A percentile compares a stretch with the other conserved stretches of the same genome.
Evolutionary conservation across 805 yeast genomes (phyloP).

Genomic region (Candida mattraensis): DNA sequence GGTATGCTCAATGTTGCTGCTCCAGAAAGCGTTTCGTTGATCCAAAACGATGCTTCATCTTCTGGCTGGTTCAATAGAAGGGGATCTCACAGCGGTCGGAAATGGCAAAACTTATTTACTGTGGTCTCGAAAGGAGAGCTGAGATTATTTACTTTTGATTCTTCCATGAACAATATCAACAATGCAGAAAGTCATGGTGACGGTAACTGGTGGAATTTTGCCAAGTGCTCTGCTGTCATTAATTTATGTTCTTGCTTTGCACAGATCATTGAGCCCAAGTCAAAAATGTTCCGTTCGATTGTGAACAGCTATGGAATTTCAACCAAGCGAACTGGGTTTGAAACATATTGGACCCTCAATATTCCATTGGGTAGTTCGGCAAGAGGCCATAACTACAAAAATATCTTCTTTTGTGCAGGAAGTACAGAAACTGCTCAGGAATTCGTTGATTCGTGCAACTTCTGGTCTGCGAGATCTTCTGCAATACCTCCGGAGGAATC

Average conservation of each 20-base stretch:
- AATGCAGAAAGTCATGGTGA: slow-evolving; percentile 34
- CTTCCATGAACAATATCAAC: slow-evolving; percentile 12
- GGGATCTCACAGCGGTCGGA: slow-evolving; percentile 13
- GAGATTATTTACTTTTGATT: slow-evolving; percentile 52
- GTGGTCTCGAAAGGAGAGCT: slow-evolving; percentile 69
- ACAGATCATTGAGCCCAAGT: slow-evolving; percentile 39
- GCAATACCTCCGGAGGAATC: slow-evolving; percentile 76
- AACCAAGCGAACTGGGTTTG: slow-evolving; percentile 35
- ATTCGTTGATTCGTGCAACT: slow-evolving; percentile 76
- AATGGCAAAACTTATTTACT: slow-evolving; percentile 55
- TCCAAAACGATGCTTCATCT: background rate
- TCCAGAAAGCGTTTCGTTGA: slow-evolving; percentile 14
- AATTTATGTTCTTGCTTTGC: slow-evolving; percentile 55
- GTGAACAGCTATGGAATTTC: slow-evolving; percentile 16
- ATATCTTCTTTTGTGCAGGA: slow-evolving; percentile 63
- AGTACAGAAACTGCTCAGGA: slow-evolving; percentile 65
- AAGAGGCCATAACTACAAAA: slow-evolving; percentile 28
- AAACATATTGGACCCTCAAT: slow-evolving; percentile 52
- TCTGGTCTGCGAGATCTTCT: slow-evolving; percentile 86
- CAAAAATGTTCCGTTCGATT: slow-evolving; percentile 20
- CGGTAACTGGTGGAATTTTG: slow-evolving; percentile 70
- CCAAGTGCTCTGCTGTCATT: slow-evolving; percentile 54
- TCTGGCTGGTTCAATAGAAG: slow-evolving; percentile 3
- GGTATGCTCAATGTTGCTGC: slow-evolving; percentile 50
- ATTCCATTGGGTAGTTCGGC: slow-evolving; percentile 46